phyloP scores from a whole-genome alignment of 345 rosid species.

The Excoecaria cochinchinensis region DNA sequence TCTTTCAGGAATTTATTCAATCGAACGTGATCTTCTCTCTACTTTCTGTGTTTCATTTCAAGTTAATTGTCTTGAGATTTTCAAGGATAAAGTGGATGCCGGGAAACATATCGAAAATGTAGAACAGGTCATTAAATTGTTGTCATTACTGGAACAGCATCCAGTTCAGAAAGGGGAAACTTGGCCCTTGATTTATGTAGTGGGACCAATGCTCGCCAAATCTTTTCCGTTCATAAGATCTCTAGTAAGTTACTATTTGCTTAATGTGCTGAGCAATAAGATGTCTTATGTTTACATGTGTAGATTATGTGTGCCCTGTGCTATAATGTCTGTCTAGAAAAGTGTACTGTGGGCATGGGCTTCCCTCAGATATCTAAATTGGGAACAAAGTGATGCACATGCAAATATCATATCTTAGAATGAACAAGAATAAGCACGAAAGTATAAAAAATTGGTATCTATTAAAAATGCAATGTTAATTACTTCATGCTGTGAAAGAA shows the following conservation, averaged over 20 bases:
- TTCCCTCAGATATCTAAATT: no score
- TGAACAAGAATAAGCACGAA: no score
- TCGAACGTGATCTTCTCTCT: constrained; percentile 57
- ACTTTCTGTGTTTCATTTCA: constrained; percentile 52
- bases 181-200: constrained; percentile 72
- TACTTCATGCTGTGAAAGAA: neutral
- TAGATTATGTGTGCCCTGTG: neutral
- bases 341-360: neutral
- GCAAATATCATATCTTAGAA: neutral
- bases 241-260: constrained; percentile 57
- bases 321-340: neutral
- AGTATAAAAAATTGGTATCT: neutral
- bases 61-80: constrained; percentile 50
- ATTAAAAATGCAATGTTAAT: neutral
- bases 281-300: neutral
- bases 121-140: constrained; percentile 54
- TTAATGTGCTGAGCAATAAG: neutral
- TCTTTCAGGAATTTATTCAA: constrained; percentile 51
- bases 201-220: constrained; percentile 68
- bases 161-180: constrained; percentile 53
- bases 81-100: constrained; percentile 43
- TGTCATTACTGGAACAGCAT: constrained; percentile 47
- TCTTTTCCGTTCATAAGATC: constrained; percentile 69
- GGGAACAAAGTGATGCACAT: neutral
- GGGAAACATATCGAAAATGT: constrained; percentile 38